A percentile compares a stretch with the other conserved stretches of the same genome.
Conservation (phyloP, 495 filamentous ascomycete species). For the Achaetomiella virescens region DNA sequence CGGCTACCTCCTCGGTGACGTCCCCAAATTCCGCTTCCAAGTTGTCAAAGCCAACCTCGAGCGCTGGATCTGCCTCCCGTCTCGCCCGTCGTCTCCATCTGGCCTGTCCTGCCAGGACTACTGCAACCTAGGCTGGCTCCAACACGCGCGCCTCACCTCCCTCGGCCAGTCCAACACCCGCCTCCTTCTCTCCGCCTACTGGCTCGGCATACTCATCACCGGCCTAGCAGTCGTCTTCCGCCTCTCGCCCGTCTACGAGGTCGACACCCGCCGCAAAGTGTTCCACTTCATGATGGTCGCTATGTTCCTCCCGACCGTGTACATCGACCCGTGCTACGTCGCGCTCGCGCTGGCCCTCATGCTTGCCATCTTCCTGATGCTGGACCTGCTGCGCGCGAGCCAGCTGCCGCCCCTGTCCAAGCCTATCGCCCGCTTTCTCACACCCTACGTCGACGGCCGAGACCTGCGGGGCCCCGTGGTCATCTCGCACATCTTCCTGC, state of each 20-base stretch:
- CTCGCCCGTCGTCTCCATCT: constrained; percentile 53
- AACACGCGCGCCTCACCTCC: constrained; percentile 48
- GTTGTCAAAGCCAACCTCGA: constrained; percentile 60
- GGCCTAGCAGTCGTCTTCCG: constrained; percentile 69
- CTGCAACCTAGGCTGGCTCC: constrained; percentile 50
- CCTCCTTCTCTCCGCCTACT: constrained; percentile 71
- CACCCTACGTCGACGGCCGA: constrained; percentile 89
- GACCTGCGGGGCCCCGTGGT: constrained; percentile 92
- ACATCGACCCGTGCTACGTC: constrained; percentile 77
- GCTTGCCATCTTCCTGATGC: constrained; percentile 74
- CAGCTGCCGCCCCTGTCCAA: constrained; percentile 84
- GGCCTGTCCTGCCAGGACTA: constrained; percentile 28
- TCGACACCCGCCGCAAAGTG: constrained; percentile 95
- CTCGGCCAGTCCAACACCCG: constrained; percentile 76
- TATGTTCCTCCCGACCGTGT: constrained; percentile 84
- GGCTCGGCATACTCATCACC: constrained; percentile 54
- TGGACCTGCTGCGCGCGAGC: constrained; percentile 82
- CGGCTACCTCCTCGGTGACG: constrained; percentile 80
- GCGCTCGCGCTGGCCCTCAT: constrained; percentile 69
- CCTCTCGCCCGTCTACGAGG: constrained; percentile 65
- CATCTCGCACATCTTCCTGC: constrained; percentile 88
- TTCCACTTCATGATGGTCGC: constrained; percentile 98
- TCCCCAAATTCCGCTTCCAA: constrained; percentile 59
- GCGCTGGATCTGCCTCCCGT: constrained; percentile 69
- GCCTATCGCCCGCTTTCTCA: constrained; percentile 75